phyloP scores from a whole-genome alignment of 768 basidiomycete genomes.

The Phanerochaete sordida region DNA sequence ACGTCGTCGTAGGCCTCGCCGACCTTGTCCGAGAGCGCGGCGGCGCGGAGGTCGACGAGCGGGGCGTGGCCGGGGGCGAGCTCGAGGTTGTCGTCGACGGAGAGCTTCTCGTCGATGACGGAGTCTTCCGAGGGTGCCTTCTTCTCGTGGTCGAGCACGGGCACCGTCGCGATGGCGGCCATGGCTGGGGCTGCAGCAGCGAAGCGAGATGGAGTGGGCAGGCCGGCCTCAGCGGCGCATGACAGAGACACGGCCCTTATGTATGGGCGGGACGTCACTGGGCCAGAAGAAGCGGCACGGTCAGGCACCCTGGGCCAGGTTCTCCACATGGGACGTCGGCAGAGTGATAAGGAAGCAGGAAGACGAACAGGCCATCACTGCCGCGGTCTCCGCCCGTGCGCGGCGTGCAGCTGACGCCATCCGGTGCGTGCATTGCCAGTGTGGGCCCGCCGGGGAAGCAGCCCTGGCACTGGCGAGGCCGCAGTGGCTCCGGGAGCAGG shows the following conservation, averaged over 20 bases:
- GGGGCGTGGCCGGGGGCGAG: background rate
- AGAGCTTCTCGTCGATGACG: slow-evolving; percentile 16
- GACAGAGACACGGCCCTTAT: background rate
- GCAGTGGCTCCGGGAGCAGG: too few species aligned
- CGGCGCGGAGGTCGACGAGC: slow-evolving; percentile 8
- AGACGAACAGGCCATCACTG: too few species aligned
- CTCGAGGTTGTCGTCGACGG: background rate
- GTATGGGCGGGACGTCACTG: background rate
- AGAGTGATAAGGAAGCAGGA: too few species aligned
- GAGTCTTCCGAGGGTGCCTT: slow-evolving; percentile 10
- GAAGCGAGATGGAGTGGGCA: background rate
- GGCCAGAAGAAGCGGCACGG: background rate
- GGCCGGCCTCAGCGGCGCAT: background rate
- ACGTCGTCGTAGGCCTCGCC: slow-evolving; percentile 22
- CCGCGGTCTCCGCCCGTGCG: too few species aligned
- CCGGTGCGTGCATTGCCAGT: too few species aligned
- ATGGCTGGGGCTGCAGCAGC: slow-evolving; percentile 3
- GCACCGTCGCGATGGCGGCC: slow-evolving; percentile 11
- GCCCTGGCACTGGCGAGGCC: too few species aligned
- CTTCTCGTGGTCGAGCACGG: slow-evolving; percentile 6
- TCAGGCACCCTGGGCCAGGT: background rate
- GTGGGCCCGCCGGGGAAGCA: too few species aligned
- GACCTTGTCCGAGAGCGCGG: slow-evolving; percentile 4
- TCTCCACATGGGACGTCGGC: background rate
- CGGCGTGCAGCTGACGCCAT: too few species aligned